These are phyloP conservation scores for Medicago truncatula DNA, from an alignment of 306 rosid genomes.

Conservation along the genomic window MtrunA17r5.0-ANR NC_053043.1:31014501-31015000, in stretches of 20 bases:
- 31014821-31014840: constrained; percentile 26
- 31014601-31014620: constrained; percentile 25
- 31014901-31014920: constrained; percentile 85
- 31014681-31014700: constrained; percentile 73
- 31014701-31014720: constrained; percentile 65
- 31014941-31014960: constrained; percentile 92
- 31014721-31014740: constrained; percentile 66
- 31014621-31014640: constrained; percentile 33
- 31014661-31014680: constrained; percentile 71
- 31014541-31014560: background rate
- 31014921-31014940: constrained; percentile 96
- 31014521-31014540: background rate
- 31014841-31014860: constrained; percentile 37
- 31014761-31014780: constrained; percentile 67
- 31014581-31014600: constrained; percentile 13
- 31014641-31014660: constrained; percentile 41
- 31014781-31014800: constrained; percentile 90
- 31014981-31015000: constrained; percentile 65
- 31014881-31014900: constrained; percentile 75
- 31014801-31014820: constrained; percentile 35
- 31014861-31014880: constrained; percentile 61
- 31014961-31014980: constrained; percentile 78
- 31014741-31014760: constrained; percentile 66
- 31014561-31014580: background rate
- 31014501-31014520: background rate